These are phyloP conservation scores for Raphanus raphanistrum DNA, from an alignment of 345 rosid genomes.

Conservation along the genomic window DNA sequence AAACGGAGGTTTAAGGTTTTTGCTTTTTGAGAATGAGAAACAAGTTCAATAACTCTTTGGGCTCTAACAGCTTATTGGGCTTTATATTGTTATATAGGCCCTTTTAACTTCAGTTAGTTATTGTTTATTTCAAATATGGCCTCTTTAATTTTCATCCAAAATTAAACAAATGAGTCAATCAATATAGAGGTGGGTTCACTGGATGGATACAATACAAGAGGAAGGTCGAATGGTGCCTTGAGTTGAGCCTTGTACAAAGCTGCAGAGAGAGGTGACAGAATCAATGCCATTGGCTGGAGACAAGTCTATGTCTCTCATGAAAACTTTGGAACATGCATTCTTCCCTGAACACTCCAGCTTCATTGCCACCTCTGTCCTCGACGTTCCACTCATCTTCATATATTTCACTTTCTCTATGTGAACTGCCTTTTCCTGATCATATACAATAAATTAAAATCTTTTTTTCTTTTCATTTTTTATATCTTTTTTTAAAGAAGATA, in stretches of 20 bases:
- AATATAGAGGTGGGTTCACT: not conserved
- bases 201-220: not conserved
- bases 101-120: not conserved
- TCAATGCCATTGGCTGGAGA: conserved; percentile 18
- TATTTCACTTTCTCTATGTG: conserved; percentile 31
- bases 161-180: not conserved
- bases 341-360: conserved; percentile 26
- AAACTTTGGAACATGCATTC: conserved; percentile 31
- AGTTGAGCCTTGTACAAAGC: conserved; percentile 16
- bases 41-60: not conserved
- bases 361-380: conserved; percentile 33
- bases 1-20: conserved; percentile 37
- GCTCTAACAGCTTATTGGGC: conserved; percentile 12
- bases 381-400: conserved; percentile 35
- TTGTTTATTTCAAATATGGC: not conserved
- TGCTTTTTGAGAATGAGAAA: conserved; percentile 2
- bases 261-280: conserved; percentile 30
- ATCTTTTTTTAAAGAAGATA: not conserved
- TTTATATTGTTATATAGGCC: not conserved
- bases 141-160: not conserved
- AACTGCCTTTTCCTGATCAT: conserved; percentile 13
- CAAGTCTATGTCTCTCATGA: conserved; percentile 29
- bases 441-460: not conserved
- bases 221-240: conserved; percentile 21
- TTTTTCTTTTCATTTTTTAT: not conserved